phyloP scores from a whole-genome alignment of 2,329 filamentous ascomycete genomes.

The Rhynchosporium agropyri region DNA sequence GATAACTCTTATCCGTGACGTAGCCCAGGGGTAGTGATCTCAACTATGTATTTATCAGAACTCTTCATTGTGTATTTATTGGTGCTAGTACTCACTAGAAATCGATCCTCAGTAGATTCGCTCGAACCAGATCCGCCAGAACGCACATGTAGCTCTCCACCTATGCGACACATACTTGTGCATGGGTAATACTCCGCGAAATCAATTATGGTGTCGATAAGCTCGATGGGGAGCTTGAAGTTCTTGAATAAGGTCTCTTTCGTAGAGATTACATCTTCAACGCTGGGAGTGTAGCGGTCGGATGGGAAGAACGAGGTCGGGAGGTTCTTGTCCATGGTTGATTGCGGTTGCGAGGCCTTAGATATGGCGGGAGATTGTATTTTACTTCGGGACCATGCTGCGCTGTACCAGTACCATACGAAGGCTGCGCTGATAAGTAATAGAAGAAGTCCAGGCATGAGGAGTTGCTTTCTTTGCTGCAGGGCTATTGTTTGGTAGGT shows the following conservation, averaged over 20 bases:
- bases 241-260: constrained; percentile 52
- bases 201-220: constrained; percentile 60
- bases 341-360: neutral
- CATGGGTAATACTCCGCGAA: constrained; percentile 65
- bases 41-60: constrained; percentile 30
- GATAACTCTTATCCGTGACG: constrained; percentile 13
- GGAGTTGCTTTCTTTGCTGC: neutral
- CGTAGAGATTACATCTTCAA: constrained; percentile 53
- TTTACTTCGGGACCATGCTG: constrained; percentile 3
- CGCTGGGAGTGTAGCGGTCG: constrained; percentile 43
- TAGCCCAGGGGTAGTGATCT: constrained; percentile 40
- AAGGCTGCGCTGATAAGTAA: neutral
- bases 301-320: constrained; percentile 18
- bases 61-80: neutral
- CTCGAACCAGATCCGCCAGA: constrained; percentile 14
- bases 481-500: neutral
- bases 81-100: constrained; percentile 44
- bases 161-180: constrained; percentile 40
- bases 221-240: constrained; percentile 53
- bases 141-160: constrained; percentile 20
- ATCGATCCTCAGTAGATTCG: constrained; percentile 43
- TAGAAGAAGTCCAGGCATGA: neutral
- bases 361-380: constrained; percentile 6
- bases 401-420: constrained; percentile 2
- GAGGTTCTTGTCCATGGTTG: constrained; percentile 5